phyloP scores from a whole-genome alignment of 2,329 filamentous ascomycete genomes.

The Colletotrichum sp. region DNA sequence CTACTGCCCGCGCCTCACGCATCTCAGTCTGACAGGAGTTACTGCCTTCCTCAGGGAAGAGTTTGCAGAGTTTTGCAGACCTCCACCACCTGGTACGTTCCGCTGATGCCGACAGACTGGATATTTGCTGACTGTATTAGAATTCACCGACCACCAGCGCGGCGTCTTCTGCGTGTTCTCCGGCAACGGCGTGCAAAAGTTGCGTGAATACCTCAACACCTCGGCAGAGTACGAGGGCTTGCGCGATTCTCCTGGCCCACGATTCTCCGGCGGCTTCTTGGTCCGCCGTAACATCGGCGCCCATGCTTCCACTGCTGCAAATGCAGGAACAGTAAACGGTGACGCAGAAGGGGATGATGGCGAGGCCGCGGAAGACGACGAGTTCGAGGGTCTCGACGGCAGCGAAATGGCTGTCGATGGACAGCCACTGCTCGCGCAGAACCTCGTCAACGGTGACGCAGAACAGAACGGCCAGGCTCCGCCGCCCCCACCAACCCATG shows the following conservation, averaged over 20 bases:
- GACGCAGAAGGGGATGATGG: constrained; percentile 44
- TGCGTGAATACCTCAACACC: constrained; percentile 79
- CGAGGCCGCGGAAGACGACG: constrained; percentile 47
- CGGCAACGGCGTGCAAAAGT: constrained; percentile 77
- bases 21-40: constrained; percentile 93
- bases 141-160: constrained; percentile 95
- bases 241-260: constrained; percentile 34
- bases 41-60: constrained; percentile 88
- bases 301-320: constrained; percentile 20
- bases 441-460: constrained; percentile 20
- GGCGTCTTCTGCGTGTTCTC: constrained; percentile 98
- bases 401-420: constrained; percentile 43
- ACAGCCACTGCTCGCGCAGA: constrained; percentile 19
- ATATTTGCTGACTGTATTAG: constrained; percentile 46
- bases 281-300: background rate
- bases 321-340: constrained; percentile 25
- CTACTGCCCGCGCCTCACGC: constrained; percentile 89
- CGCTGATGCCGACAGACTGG: background rate
- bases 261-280: constrained; percentile 10
- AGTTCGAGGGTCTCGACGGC: constrained; percentile 45
- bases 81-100: constrained; percentile 73
- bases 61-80: constrained; percentile 83
- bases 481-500: constrained; percentile 14
- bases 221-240: constrained; percentile 51
- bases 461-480: background rate